Percentiles rank a stretch among this genome's conserved stretches.
phyloP scores from a whole-genome alignment of 495 filamentous ascomycete genomes.

The Aspergillus cristatus region DNA sequence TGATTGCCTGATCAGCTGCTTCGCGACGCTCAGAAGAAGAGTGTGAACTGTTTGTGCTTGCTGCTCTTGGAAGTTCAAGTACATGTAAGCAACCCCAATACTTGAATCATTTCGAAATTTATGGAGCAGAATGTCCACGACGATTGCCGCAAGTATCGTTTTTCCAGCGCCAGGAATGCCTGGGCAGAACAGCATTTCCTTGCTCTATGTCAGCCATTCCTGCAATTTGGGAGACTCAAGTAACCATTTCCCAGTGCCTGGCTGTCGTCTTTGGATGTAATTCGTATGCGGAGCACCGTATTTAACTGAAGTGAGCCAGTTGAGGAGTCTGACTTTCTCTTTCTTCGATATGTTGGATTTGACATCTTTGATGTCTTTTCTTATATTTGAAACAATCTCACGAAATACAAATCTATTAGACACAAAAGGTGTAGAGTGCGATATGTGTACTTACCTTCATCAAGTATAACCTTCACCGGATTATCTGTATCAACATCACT shows the following conservation, averaged over 20 bases:
- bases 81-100: constrained; percentile 19
- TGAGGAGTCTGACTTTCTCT: not conserved
- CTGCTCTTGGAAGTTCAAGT: constrained; percentile 21
- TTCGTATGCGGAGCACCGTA: not conserved
- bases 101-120: not conserved
- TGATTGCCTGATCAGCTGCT: constrained; percentile 12
- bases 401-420: too few species aligned
- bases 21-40: constrained; percentile 12
- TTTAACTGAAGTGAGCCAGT: not conserved
- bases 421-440: too few species aligned
- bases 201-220: constrained; percentile 4
- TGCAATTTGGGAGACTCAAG: constrained; percentile 6
- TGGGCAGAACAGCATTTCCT: constrained; percentile 1
- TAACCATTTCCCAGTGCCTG: constrained; percentile 12
- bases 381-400: too few species aligned
- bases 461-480: too few species aligned
- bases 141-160: constrained; percentile 18
- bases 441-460: too few species aligned
- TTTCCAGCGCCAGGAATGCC: constrained; percentile 20
- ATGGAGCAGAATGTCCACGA: too few species aligned
- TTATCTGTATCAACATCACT: too few species aligned
- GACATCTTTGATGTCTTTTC: too few species aligned
- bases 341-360: not conserved
- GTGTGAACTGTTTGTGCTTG: constrained; percentile 11
- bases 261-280: constrained; percentile 12